Evolutionary conservation across 2,329 filamentous ascomycete species (phyloP), one percentile per base, ranked within the genome.

Genomic region (Aspergillus pseudonomiae): DNA sequence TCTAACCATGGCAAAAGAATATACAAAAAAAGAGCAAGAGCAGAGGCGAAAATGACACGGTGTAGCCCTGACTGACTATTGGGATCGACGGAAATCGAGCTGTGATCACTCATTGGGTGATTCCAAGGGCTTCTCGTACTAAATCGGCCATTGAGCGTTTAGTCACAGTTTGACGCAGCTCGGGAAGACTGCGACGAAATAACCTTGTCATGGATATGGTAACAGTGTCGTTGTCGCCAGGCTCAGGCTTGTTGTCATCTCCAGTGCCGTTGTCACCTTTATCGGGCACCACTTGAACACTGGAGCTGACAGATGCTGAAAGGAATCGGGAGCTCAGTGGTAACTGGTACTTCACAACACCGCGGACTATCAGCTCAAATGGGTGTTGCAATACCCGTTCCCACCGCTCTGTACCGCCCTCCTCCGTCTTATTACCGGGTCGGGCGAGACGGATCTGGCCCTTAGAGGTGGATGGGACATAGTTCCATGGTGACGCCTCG

Each of bases 351-450:
- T 94, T 93, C 69, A 99, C 84, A 16, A 95, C 91, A 26, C 95
- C 95, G 70, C 95, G 90, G 48, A 99, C 87, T 65, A 98, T 94
- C 56, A 99, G 85, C 69, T 97, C 93, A 70, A 98, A 99, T 52
- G 94, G 92, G 76, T 97, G 91, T 68, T 96, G 88, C 57, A 97
- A 84, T 54, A 98, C 94, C 64, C 89, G 87, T 75, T 96, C 93
- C 95, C 95, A 99, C 14, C 94, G 88, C 73, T 91, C 88, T 1
- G 89, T 90, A 10, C 94, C 95, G 46, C 91, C 91, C 50, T 87
- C 83, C 73, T 93, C 89, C 0, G 95, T 98, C 70, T 89, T 89
- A 77, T 98, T 99, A 4, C 94, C 94, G 0, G 95, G 95, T 61
- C 90, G 88, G 30, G 84, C 81, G 4, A 99, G 85, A 45, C 94